phyloP scores from a whole-genome alignment of 2,329 filamentous ascomycete genomes.

The Beauveria australis region DNA sequence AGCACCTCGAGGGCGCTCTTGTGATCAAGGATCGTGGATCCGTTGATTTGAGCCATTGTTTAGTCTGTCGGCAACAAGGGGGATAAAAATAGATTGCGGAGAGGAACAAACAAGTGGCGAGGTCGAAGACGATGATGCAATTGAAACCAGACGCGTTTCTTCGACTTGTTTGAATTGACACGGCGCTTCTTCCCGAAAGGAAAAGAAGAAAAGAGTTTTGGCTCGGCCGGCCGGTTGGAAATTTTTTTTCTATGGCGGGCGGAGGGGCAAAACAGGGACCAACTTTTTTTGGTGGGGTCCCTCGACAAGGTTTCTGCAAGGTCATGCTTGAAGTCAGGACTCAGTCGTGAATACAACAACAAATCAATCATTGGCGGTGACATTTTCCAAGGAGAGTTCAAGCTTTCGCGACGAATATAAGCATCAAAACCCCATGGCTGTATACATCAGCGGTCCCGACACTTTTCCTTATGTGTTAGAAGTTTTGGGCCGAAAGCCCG shows the following conservation, averaged over 20 bases:
- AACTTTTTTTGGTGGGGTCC: conserved; percentile 5
- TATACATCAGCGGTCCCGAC: too few relatives aligned
- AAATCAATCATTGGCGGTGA: too few relatives aligned
- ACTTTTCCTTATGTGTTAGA: too few relatives aligned
- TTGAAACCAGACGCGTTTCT: conserved; percentile 23
- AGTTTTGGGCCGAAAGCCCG: too few relatives aligned
- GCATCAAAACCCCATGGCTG: too few relatives aligned
- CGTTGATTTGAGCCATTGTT: conserved; percentile 58
- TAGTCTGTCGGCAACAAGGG: conserved; percentile 21
- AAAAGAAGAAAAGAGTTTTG: conserved; percentile 35
- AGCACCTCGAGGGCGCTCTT: conserved; percentile 71
- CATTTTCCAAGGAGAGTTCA: too few relatives aligned
- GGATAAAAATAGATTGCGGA: conserved; percentile 17
- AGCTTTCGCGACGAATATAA: too few relatives aligned
- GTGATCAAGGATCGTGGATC: conserved; percentile 60
- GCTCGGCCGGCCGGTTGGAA: conserved; percentile 27
- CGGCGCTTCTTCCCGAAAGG: conserved; percentile 46
- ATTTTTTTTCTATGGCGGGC: conserved; percentile 29
- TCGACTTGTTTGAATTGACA: conserved; percentile 30
- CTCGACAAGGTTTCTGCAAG: neutral
- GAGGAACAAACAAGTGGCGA: conserved; percentile 22
- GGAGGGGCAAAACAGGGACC: conserved; percentile 4
- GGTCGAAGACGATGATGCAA: conserved; percentile 33
- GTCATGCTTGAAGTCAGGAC: too few relatives aligned
- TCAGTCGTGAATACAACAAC: too few relatives aligned